These are phyloP conservation scores for Kuraishia hungarica DNA, from an alignment of 805 yeast genomes.

Conservation along the genomic window DNA sequence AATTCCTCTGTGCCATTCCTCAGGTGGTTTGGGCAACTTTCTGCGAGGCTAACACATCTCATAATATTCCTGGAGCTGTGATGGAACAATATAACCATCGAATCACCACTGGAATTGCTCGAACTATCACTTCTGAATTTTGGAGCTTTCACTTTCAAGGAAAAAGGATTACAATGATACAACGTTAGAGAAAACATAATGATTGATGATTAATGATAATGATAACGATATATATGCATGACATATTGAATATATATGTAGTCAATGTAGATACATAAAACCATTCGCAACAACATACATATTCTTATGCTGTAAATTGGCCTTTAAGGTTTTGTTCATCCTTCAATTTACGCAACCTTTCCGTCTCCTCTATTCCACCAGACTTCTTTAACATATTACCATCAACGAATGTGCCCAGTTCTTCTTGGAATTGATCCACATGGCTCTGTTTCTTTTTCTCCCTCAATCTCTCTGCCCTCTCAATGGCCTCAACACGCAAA, in stretches of 20 bases:
- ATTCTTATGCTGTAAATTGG: constrained; percentile 22
- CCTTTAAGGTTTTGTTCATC: constrained; percentile 65
- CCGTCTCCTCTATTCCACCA: constrained; percentile 88
- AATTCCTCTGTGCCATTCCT: not conserved
- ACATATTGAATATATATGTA: not conserved
- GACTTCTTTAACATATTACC: constrained; percentile 68
- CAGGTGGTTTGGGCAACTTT: not conserved
- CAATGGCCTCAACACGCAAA: constrained; percentile 78
- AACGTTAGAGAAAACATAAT: not conserved
- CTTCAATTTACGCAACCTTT: constrained; percentile 53
- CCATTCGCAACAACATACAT: constrained; percentile 6
- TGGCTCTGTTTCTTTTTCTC: constrained; percentile 55
- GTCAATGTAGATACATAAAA: not conserved
- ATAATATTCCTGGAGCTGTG: not conserved
- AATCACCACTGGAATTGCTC: not conserved
- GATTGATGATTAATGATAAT: not conserved
- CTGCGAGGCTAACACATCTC: not conserved
- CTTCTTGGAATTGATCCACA: constrained; percentile 70
- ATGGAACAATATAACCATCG: not conserved
- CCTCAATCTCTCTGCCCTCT: constrained; percentile 75
- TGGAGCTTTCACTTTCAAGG: not conserved
- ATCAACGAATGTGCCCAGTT: constrained; percentile 76
- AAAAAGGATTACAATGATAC: not conserved
- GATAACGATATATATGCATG: not conserved
- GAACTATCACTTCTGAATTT: not conserved